These are phyloP conservation scores for Raffaelea arxii DNA, from an alignment of 2,329 filamentous ascomycete genomes.

Conservation along the genomic window DNA sequence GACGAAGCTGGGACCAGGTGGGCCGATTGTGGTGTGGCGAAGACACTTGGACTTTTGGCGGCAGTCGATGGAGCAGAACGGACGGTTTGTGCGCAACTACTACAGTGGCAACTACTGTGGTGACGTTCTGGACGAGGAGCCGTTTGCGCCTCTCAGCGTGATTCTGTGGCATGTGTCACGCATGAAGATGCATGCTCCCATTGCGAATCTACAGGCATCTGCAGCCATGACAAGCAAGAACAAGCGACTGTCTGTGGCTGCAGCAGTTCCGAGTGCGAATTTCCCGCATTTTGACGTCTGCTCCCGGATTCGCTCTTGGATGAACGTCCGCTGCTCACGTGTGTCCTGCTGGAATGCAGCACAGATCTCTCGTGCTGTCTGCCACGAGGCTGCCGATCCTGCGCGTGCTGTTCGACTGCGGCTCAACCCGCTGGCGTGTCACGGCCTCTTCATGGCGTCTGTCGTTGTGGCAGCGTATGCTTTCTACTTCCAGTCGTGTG, in stretches of 20 bases:
- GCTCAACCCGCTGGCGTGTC: conserved; percentile 1
- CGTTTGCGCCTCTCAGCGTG: not conserved
- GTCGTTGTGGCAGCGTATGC: conserved; percentile 6
- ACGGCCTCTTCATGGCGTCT: conserved; percentile 7
- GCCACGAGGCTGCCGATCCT: not conserved
- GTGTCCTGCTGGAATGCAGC: conserved; percentile 4
- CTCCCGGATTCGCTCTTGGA: conserved; percentile 1
- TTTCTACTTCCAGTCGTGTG: conserved; percentile 1
- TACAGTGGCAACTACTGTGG: not conserved
- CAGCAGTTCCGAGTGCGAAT: not conserved
- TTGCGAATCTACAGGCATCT: conserved; percentile 1
- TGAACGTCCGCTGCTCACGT: not conserved
- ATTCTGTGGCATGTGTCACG: conserved; percentile 3
- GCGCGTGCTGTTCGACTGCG: not conserved
- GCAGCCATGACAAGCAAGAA: not conserved
- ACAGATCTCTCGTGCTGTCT: conserved; percentile 3
- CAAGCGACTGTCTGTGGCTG: not conserved
- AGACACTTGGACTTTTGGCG: conserved; percentile 2
- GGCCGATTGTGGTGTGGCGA: not conserved
- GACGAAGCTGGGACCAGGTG: not conserved
- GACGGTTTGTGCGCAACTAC: not conserved
- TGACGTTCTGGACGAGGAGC: not conserved
- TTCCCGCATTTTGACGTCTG: conserved; percentile 2
- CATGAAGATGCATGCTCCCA: conserved; percentile 6
- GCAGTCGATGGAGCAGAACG: not conserved